A percentile compares a stretch with the other conserved stretches of the same genome.
phyloP scores from a whole-genome alignment of 768 basidiomycete genomes.

The Termitomyces sp. region DNA sequence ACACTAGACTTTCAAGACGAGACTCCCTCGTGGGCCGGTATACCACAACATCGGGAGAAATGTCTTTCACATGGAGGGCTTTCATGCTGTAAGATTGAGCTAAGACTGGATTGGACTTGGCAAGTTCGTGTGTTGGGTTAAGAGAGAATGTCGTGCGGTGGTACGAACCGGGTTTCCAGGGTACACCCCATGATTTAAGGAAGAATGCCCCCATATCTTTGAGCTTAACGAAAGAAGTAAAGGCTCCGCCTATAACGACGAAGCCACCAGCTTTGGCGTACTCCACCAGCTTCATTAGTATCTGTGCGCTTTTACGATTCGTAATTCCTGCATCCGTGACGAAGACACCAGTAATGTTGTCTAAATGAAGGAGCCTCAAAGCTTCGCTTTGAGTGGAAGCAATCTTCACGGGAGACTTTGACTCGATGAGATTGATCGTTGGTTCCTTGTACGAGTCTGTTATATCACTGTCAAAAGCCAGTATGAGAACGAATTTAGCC shows the following conservation, averaged over 20 bases:
- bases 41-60: constrained; percentile 23
- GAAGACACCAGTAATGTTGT: constrained; percentile 25
- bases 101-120: constrained; percentile 23
- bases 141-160: constrained; percentile 30
- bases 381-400: constrained; percentile 15
- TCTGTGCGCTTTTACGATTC: constrained; percentile 12
- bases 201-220: constrained; percentile 23
- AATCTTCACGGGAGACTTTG: constrained; percentile 17
- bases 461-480: constrained; percentile 22
- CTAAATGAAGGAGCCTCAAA: constrained; percentile 18
- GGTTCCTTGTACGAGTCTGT: constrained; percentile 18
- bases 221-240: constrained; percentile 22
- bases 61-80: constrained; percentile 27
- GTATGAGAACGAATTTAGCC: constrained; percentile 21
- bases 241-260: constrained; percentile 29
- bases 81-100: constrained; percentile 35
- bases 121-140: constrained; percentile 24
- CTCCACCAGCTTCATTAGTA: constrained; percentile 27
- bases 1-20: constrained; percentile 21
- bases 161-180: constrained; percentile 34
- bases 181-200: constrained; percentile 24
- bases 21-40: constrained; percentile 24
- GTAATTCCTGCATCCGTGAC: constrained; percentile 30
- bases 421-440: constrained; percentile 20
- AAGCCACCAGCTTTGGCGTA: constrained; percentile 31